Evolutionary conservation across 257 asterid species (phyloP), one percentile per base, ranked within the genome.

Genomic region (Fraxinus pennsylvanica): DNA sequence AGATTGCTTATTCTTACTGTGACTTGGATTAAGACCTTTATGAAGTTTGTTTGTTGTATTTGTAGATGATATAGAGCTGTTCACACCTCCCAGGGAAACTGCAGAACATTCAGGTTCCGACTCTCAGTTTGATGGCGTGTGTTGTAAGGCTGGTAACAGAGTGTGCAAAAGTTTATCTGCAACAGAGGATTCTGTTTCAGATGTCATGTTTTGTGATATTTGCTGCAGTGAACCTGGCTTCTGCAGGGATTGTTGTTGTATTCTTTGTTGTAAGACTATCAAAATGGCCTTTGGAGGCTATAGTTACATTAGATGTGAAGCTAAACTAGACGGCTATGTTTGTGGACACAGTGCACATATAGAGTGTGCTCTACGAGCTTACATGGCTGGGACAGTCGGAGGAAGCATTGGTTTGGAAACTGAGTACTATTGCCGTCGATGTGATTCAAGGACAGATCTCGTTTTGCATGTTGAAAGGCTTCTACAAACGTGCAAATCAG

Each of bases 231-330:
- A 89, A 73, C 91, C 93, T 66, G 83, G 83, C 71, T 95, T 90
- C 76, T 95, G 99, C 85, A 85, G 93, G 79, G 93, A 89, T 38
- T 95, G 99, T 81, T 90, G 96, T 74, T 95, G 99, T 83, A 90
- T 95, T 72, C 87, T 92, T 27, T 95, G 99, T 84, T 81, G 89
- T 76, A 85, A 83, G 87, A 84, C 75, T 33, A 81, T 91, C 13
- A 78, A 77, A 74, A 81, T 82, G 57, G 78, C 79, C 29, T 70
- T 72, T 54, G 85, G 80, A 22, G 85, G 84, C 76, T 86, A 86
- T 80, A 79, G 80, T 83, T 88, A 81, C 79, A 79, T 95, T 69
- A 91, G 75, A 78, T 95, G 99, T 81, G 91, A 86, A 78, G 96
- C 93, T n/a, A 78, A 72, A 66, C 80, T 85, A 5, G 86, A 79